Evolutionary conservation across 1,139 yeast species (phyloP).

Genomic region (Petasospora rhodanensis): DNA sequence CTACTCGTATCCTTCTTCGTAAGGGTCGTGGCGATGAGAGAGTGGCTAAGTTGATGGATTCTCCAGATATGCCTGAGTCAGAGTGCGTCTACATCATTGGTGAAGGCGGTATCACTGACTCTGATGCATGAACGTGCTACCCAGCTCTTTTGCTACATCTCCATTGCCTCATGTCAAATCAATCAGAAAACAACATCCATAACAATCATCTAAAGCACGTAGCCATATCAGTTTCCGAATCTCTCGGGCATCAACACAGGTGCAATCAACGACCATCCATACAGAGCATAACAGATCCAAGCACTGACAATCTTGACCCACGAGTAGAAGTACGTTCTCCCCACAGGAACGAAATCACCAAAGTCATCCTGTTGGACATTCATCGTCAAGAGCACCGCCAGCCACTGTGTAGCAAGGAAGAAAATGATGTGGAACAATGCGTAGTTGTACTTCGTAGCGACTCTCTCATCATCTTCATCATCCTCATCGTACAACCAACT

Average conservation of each 20-base stretch:
- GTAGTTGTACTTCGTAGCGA: constrained; percentile 78
- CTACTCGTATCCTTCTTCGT: constrained; percentile 42
- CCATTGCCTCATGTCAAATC: too few species aligned
- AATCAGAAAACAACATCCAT: too few species aligned
- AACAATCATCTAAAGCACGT: too few species aligned
- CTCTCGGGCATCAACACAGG: constrained; percentile 90
- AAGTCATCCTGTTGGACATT: constrained; percentile 81
- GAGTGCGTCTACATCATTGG: constrained; percentile 52
- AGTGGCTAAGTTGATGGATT: constrained; percentile 58
- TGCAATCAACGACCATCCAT: constrained; percentile 88
- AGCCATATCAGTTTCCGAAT: constrained; percentile 36
- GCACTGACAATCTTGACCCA: constrained; percentile 93
- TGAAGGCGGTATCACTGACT: constrained; percentile 49
- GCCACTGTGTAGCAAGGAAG: constrained; percentile 94
- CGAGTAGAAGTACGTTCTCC: constrained; percentile 90
- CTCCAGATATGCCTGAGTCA: constrained; percentile 59
- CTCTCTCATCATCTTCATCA: constrained; percentile 42
- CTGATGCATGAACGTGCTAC: constrained; percentile 24
- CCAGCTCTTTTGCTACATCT: background rate
- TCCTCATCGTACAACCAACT: constrained; percentile 54
- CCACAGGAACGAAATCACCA: constrained; percentile 94
- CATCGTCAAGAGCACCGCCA: constrained; percentile 87
- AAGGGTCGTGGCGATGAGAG: constrained; percentile 65
- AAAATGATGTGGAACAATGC: constrained; percentile 86
- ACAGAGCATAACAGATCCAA: constrained; percentile 84